Evolutionary conservation across 345 rosid genomes (phyloP).

Genomic region (Brassica carinata): DNA sequence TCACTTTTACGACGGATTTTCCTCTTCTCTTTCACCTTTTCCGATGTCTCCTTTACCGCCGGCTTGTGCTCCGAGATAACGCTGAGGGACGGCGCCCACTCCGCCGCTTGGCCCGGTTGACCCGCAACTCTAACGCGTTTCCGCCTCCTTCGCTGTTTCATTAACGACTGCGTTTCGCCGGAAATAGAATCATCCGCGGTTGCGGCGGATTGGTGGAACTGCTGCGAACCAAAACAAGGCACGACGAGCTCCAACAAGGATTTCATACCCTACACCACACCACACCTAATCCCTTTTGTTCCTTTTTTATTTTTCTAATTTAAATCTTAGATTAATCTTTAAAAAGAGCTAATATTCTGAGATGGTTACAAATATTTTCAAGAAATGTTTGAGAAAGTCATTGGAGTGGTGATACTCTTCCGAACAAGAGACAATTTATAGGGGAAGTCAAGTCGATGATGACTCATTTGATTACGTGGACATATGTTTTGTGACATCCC

Average conservation of each 20-base stretch:
- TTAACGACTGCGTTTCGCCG: slow-evolving; percentile 40
- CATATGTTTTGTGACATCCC: neutral
- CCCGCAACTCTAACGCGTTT: slow-evolving; percentile 38
- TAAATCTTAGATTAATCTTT: neutral
- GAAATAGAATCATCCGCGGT: slow-evolving; percentile 19
- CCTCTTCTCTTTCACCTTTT: slow-evolving; percentile 26
- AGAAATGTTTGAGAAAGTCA: neutral
- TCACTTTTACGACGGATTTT: slow-evolving; percentile 41
- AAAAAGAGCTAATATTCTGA: neutral
- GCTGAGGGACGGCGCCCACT: slow-evolving; percentile 68
- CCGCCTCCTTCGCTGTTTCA: slow-evolving; percentile 35
- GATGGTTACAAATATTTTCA: slow-evolving; percentile 2
- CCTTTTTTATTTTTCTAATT: neutral
- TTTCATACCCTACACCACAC: slow-evolving; percentile 44
- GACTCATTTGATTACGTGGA: slow-evolving; percentile 31
- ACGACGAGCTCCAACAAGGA: slow-evolving; percentile 57
- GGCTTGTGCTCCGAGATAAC: slow-evolving; percentile 63
- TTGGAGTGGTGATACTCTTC: slow-evolving; percentile 11
- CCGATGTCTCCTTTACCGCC: slow-evolving; percentile 16
- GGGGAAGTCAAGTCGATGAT: slow-evolving; percentile 5
- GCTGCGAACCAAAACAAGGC: slow-evolving; percentile 45
- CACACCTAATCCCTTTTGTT: neutral
- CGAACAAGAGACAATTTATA: slow-evolving; percentile 23
- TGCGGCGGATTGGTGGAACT: slow-evolving; percentile 16
- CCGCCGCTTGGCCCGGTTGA: slow-evolving; percentile 31